phyloP scores from a whole-genome alignment of 2,329 filamentous ascomycete species.

The Immersiporthe knoxdaviesiana region DNA sequence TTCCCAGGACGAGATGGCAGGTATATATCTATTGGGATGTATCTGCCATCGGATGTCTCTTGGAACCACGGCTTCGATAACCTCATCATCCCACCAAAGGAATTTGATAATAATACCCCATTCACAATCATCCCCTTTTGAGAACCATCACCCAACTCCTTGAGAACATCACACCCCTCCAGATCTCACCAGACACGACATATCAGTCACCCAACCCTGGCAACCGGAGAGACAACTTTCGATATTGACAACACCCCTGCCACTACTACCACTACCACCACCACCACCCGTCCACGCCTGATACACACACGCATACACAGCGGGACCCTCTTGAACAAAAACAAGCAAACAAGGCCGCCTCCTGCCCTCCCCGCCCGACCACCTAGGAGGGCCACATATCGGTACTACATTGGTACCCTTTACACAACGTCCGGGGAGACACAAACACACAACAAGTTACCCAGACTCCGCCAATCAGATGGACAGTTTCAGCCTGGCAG shows the following conservation, averaged over 20 bases:
- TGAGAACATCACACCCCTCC: slow-evolving; percentile 22
- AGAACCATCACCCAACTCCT: slow-evolving; percentile 3
- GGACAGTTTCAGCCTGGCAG: slow-evolving; percentile 27
- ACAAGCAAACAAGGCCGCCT: slow-evolving; percentile 6
- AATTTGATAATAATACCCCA: slow-evolving; percentile 9
- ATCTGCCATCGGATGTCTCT: slow-evolving; percentile 22
- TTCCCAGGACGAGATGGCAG: slow-evolving; percentile 16
- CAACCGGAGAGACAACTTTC: slow-evolving; percentile 11
- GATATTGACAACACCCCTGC: slow-evolving; percentile 21
- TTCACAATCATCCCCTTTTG: slow-evolving; percentile 4
- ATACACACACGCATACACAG: no score
- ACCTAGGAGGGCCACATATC: slow-evolving; percentile 3
- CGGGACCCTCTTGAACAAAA: slow-evolving; percentile 3
- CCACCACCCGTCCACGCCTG: no score
- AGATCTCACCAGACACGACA: slow-evolving; percentile 15
- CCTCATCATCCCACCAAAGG: slow-evolving; percentile 27
- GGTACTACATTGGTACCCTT: not conserved
- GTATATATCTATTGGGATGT: slow-evolving; percentile 29
- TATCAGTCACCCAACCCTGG: slow-evolving; percentile 15
- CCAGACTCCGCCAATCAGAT: slow-evolving; percentile 25
- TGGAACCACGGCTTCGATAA: slow-evolving; percentile 13
- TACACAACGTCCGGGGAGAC: not conserved
- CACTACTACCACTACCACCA: not conserved
- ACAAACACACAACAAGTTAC: not conserved
- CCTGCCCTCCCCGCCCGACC: not conserved